Conservation (phyloP, 768 basidiomycete species). For the Neoboletus magnificus region DNA sequence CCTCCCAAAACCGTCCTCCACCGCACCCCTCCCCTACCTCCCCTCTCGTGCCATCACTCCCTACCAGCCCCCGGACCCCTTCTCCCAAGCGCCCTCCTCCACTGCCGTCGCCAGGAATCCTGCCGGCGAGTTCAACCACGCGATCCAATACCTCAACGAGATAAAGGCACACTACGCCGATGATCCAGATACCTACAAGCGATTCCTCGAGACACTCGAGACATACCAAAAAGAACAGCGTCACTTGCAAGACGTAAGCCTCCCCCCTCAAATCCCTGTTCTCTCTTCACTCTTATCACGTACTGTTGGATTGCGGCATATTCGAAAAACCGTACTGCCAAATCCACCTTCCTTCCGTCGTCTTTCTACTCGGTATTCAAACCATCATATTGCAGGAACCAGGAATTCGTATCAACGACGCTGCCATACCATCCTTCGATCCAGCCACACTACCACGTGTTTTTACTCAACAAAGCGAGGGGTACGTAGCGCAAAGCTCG, state of each 20-base stretch:
- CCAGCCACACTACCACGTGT: too few relatives aligned
- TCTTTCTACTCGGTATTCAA: too few relatives aligned
- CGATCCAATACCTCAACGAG: slow-evolving; percentile 97
- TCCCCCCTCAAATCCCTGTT: neutral
- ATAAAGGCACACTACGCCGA: slow-evolving; percentile 90
- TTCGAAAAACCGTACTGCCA: too few relatives aligned
- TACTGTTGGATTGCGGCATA: too few relatives aligned
- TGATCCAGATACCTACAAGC: slow-evolving; percentile 90
- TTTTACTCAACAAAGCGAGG: too few relatives aligned
- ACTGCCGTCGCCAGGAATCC: slow-evolving; percentile 48
- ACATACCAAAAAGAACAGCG: slow-evolving; percentile 84
- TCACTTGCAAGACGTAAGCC: slow-evolving; percentile 64
- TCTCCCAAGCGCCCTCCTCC: slow-evolving; percentile 49
- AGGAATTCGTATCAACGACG: too few relatives aligned
- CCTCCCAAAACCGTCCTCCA: slow-evolving; percentile 29
- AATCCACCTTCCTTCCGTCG: too few relatives aligned
- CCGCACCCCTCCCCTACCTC: slow-evolving; percentile 15
- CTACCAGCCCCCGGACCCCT: slow-evolving; percentile 34
- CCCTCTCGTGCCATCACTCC: slow-evolving; percentile 56
- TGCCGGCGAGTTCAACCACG: slow-evolving; percentile 81
- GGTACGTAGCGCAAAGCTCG: too few relatives aligned
- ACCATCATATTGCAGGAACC: too few relatives aligned
- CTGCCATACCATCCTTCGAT: too few relatives aligned
- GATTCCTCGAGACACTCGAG: slow-evolving; percentile 85
- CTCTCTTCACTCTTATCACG: slow-evolving; percentile 3